Conservation (phyloP, 2,329 filamentous ascomycete genomes). For the Nothomitra cinnamomea region DNA sequence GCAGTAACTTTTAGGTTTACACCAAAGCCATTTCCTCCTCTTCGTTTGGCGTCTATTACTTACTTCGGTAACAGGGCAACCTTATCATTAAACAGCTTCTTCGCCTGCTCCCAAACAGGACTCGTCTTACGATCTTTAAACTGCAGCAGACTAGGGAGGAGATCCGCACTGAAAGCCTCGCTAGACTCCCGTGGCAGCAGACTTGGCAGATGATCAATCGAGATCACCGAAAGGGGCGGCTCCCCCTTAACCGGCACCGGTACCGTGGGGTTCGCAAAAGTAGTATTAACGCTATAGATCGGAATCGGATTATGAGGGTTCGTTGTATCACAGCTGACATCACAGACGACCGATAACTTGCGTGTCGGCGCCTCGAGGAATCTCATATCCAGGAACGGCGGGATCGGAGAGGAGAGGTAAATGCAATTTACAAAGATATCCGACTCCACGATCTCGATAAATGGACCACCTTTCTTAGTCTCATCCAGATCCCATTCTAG, state of each 20-base stretch:
- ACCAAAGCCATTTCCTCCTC: not conserved
- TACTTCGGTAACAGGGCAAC: conserved; percentile 47
- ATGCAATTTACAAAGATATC: conserved; percentile 81
- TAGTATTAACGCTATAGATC: conserved; percentile 71
- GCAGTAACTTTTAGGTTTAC: too few species aligned
- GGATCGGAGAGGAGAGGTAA: conserved; percentile 64
- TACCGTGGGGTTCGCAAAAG: conserved; percentile 77
- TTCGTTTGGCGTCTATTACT: not conserved
- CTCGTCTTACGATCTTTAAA: conserved; percentile 59
- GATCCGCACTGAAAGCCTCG: conserved; percentile 64
- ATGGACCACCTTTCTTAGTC: conserved; percentile 43
- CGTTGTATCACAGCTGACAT: conserved; percentile 60
- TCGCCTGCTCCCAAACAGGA: conserved; percentile 69
- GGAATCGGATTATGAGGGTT: conserved; percentile 60
- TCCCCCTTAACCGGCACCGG: conserved; percentile 53
- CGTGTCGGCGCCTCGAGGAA: conserved; percentile 50
- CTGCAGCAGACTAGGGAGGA: conserved; percentile 60
- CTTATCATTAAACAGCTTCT: conserved; percentile 74
- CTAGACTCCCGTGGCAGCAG: conserved; percentile 74
- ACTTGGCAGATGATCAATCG: conserved; percentile 71
- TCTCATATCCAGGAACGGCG: conserved; percentile 61
- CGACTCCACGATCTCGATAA: conserved; percentile 56
- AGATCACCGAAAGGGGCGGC: conserved; percentile 60
- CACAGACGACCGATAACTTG: conserved; percentile 63
- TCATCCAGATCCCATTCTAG: conserved; percentile 34